Percentiles rank a stretch among this genome's conserved stretches.
These are phyloP conservation scores for Cryptococcus depauperatus DNA, from an alignment of 1,284 basidiomycete genomes.

Conservation along the genomic window DNA sequence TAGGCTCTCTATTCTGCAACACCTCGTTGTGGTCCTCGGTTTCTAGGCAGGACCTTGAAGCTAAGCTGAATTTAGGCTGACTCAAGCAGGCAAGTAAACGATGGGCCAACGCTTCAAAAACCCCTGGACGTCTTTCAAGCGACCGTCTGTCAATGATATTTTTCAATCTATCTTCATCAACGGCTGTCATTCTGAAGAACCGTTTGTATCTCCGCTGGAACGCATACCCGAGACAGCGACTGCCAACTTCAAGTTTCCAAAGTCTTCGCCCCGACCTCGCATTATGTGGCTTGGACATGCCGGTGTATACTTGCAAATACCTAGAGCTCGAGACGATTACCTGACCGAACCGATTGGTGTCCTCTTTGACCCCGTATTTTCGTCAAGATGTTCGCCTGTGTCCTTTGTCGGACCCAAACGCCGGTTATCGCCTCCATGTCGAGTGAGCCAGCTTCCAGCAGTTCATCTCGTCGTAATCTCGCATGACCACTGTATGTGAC, in stretches of 20 bases:
- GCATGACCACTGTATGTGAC: conserved; percentile 23
- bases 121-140: conserved; percentile 2
- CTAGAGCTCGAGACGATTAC: neutral
- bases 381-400: conserved; percentile 19
- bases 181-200: neutral
- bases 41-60: no score
- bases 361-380: conserved; percentile 22
- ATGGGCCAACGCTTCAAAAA: no score
- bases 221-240: neutral
- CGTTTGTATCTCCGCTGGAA: neutral
- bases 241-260: neutral
- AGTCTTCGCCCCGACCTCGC: neutral
- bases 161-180: neutral
- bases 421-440: conserved; percentile 9
- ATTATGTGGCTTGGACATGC: conserved; percentile 29
- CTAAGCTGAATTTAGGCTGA: no score
- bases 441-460: conserved; percentile 11
- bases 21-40: no score
- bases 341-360: conserved; percentile 8
- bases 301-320: conserved; percentile 15
- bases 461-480: conserved; percentile 19
- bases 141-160: neutral
- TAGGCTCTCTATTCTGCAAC: no score
- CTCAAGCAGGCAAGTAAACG: no score
- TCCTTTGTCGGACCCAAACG: conserved; percentile 14